These are phyloP conservation scores for Arthrinium phaeospermum DNA, from an alignment of 2,329 filamentous ascomycete species.

Conservation along the genomic window DNA sequence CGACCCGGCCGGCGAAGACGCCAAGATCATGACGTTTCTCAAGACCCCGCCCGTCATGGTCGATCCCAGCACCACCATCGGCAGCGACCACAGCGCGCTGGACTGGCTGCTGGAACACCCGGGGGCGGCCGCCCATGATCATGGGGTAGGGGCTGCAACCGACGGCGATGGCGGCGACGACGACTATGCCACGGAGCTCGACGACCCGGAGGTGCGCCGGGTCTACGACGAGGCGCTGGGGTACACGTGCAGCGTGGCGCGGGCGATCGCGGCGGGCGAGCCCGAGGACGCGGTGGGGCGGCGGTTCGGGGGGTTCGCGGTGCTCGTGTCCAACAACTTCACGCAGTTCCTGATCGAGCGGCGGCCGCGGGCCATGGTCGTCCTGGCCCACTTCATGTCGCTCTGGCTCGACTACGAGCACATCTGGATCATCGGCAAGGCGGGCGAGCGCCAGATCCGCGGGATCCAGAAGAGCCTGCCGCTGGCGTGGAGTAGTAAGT, in stretches of 20 bases:
- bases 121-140: constrained; percentile 24
- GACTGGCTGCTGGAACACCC: constrained; percentile 44
- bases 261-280: constrained; percentile 37
- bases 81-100: constrained; percentile 36
- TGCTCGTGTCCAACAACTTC: constrained; percentile 42
- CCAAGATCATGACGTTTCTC: constrained; percentile 36
- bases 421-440: constrained; percentile 43
- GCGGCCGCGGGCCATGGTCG: constrained; percentile 43
- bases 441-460: constrained; percentile 43
- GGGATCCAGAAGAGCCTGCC: constrained; percentile 43
- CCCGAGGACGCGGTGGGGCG: constrained; percentile 38
- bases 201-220: constrained; percentile 34
- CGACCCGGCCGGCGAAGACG: constrained; percentile 25
- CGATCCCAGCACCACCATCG: constrained; percentile 39
- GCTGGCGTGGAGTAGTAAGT: constrained; percentile 41
- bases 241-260: constrained; percentile 42
- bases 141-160: background rate
- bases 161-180: background rate
- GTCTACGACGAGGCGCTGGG: constrained; percentile 41
- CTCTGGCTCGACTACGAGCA: constrained; percentile 43
- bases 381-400: constrained; percentile 46
- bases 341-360: constrained; percentile 41
- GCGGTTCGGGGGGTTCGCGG: constrained; percentile 43
- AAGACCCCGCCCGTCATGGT: constrained; percentile 36
- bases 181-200: constrained; percentile 31